phyloP scores from a whole-genome alignment of 805 yeast genomes.

The Kuraishia floccosa region DNA sequence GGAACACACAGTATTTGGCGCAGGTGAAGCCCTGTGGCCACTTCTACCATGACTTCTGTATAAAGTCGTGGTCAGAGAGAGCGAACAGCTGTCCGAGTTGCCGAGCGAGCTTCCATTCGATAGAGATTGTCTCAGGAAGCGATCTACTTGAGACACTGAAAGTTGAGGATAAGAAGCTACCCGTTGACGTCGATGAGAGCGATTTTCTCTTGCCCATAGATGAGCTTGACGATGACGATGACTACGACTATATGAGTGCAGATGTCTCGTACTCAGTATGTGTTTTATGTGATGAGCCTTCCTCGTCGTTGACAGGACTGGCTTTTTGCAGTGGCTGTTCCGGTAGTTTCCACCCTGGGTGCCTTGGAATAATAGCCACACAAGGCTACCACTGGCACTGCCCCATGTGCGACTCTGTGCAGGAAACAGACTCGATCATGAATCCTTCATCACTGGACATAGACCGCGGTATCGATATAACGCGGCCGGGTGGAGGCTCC shows the following conservation, averaged over 20 bases:
- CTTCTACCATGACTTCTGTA: conserved; percentile 21
- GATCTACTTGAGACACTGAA: conserved; percentile 8
- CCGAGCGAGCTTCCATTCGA: conserved; percentile 11
- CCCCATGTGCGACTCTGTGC: conserved; percentile 22
- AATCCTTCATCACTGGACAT: too few relatives aligned
- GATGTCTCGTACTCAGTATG: conserved; percentile 6
- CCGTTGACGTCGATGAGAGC: conserved; percentile 11
- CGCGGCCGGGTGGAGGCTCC: too few relatives aligned
- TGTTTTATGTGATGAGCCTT: conserved; percentile 18
- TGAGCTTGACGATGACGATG: not conserved
- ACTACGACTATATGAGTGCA: not conserved
- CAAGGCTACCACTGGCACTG: conserved; percentile 13
- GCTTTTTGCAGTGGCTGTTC: conserved; percentile 20
- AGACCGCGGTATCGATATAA: too few relatives aligned
- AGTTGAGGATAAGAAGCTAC: conserved; percentile 12
- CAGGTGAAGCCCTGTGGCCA: conserved; percentile 17
- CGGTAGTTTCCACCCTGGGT: conserved; percentile 17
- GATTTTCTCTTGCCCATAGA: conserved; percentile 7
- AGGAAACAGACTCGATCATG: conserved; percentile 12
- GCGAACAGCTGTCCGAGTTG: conserved; percentile 25
- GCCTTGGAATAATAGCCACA: conserved; percentile 14
- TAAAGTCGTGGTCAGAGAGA: conserved; percentile 20
- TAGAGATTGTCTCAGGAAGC: conserved; percentile 9
- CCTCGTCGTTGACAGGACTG: conserved; percentile 9
- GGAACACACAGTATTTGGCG: conserved; percentile 4